Percentiles rank a stretch among this genome's conserved stretches.
Conservation (phyloP, 2,329 filamentous ascomycete genomes). For the Arthrobotrys iridis region DNA sequence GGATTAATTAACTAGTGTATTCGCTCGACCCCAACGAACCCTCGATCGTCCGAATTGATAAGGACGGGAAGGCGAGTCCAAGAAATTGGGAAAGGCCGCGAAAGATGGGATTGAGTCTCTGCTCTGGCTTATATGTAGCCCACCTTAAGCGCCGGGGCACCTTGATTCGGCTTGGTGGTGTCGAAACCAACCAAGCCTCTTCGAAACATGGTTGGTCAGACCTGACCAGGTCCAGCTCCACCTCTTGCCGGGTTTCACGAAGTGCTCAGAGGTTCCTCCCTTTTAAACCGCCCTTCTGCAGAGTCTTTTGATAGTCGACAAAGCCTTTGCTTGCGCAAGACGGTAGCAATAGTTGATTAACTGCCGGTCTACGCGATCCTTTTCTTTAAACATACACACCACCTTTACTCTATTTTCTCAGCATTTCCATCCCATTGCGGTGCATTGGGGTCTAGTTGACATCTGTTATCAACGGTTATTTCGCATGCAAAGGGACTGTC, state of each 20-base stretch:
- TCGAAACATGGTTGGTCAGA: slow-evolving; percentile 54
- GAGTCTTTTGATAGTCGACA: slow-evolving; percentile 1
- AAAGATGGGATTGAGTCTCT: slow-evolving; percentile 35
- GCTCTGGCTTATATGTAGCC: slow-evolving; percentile 38
- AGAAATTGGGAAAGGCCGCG: slow-evolving; percentile 23
- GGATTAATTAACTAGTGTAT: slow-evolving; percentile 19
- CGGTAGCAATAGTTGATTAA: not conserved
- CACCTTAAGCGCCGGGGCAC: slow-evolving; percentile 45
- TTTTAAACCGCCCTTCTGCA: slow-evolving; percentile 27
- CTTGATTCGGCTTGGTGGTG: slow-evolving; percentile 53
- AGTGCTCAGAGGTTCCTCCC: slow-evolving; percentile 27
- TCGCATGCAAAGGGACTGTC: not conserved
- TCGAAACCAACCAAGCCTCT: slow-evolving; percentile 53
- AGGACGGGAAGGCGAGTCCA: slow-evolving; percentile 13
- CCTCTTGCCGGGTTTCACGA: slow-evolving; percentile 37
- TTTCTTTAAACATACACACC: slow-evolving; percentile 33
- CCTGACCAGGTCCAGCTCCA: slow-evolving; percentile 37
- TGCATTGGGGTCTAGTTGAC: slow-evolving; percentile 29
- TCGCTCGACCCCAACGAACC: slow-evolving; percentile 28
- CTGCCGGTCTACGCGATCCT: slow-evolving; percentile 15
- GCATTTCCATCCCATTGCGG: slow-evolving; percentile 33
- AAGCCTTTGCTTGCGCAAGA: slow-evolving; percentile 9
- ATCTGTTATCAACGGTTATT: not conserved
- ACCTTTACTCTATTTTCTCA: not conserved
- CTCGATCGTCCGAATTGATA: slow-evolving; percentile 30